Percentiles rank a stretch among this genome's conserved stretches.
Evolutionary conservation across 2,329 filamentous ascomycete species (phyloP).

Genomic region (Sporothrix inflata): DNA sequence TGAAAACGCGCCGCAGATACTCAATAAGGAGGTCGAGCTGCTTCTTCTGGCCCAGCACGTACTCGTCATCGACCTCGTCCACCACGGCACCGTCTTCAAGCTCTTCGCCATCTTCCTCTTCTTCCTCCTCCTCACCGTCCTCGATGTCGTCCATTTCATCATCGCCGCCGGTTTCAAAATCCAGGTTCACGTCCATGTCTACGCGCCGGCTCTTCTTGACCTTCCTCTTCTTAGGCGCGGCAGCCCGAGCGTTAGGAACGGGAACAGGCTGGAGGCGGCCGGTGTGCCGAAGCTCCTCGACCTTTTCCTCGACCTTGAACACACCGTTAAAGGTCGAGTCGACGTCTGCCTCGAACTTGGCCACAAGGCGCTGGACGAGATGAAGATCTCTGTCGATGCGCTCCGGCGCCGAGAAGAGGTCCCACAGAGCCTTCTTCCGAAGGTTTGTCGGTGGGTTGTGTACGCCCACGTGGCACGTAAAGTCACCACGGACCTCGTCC

Average conservation of each 20-base stretch:
- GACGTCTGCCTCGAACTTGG: constrained; percentile 83
- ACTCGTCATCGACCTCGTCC: constrained; percentile 87
- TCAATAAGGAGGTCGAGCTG: constrained; percentile 94
- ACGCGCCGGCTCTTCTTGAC: constrained; percentile 63
- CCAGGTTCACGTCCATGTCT: constrained; percentile 63
- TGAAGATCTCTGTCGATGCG: constrained; percentile 88
- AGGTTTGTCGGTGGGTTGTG: constrained; percentile 86
- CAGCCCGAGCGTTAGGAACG: constrained; percentile 34
- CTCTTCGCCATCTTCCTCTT: constrained; percentile 76
- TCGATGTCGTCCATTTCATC: constrained; percentile 69
- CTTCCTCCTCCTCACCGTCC: constrained; percentile 68
- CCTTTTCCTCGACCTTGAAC: constrained; percentile 80
- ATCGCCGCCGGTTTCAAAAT: constrained; percentile 49
- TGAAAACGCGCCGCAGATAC: constrained; percentile 94
- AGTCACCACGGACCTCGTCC: constrained; percentile 90
- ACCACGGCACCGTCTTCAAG: constrained; percentile 78
- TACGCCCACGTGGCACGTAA: constrained; percentile 95
- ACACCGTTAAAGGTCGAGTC: constrained; percentile 77
- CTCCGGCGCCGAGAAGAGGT: constrained; percentile 92
- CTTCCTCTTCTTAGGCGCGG: constrained; percentile 51
- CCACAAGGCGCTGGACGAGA: constrained; percentile 78
- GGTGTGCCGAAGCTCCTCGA: constrained; percentile 76
- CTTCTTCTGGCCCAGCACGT: constrained; percentile 91
- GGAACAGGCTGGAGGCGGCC: constrained; percentile 74
- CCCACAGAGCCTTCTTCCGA: constrained; percentile 94